These are phyloP conservation scores for Komagataea norvegica DNA, from an alignment of 1,139 yeast genomes.

Conservation along the genomic window DNA sequence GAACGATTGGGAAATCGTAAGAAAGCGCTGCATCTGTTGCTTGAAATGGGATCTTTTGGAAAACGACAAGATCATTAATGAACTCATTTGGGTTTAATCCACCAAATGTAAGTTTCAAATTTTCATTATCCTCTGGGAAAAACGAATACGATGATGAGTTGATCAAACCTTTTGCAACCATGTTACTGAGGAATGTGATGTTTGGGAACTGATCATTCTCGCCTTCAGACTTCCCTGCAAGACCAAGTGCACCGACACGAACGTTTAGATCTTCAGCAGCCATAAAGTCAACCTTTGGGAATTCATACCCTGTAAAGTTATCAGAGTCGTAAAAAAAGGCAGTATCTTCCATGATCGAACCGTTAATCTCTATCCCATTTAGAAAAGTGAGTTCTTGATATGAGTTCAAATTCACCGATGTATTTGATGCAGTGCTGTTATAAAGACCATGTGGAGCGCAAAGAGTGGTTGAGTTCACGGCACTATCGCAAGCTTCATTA, in stretches of 20 bases:
- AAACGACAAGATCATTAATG: slow-evolving; percentile 43
- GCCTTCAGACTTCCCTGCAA: slow-evolving; percentile 36
- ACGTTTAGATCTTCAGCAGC: slow-evolving; percentile 37
- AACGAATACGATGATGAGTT: slow-evolving; percentile 52
- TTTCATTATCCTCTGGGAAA: slow-evolving; percentile 34
- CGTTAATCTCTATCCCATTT: slow-evolving; percentile 20
- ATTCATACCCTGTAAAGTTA: slow-evolving; percentile 1
- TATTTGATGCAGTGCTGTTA: slow-evolving; percentile 7
- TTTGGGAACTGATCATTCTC: slow-evolving; percentile 7
- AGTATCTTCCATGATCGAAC: slow-evolving; percentile 15
- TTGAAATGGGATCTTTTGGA: slow-evolving; percentile 43
- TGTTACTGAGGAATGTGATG: slow-evolving; percentile 34
- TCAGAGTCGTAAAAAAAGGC: slow-evolving; percentile 1
- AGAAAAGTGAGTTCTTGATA: slow-evolving; percentile 13
- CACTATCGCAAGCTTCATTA: slow-evolving; percentile 8
- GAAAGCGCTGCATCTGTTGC: slow-evolving; percentile 31
- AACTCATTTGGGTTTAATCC: slow-evolving; percentile 46
- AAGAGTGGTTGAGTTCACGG: neutral
- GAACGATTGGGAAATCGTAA: slow-evolving; percentile 48
- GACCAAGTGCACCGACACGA: slow-evolving; percentile 53
- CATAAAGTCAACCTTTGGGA: slow-evolving; percentile 30
- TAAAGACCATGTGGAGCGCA: slow-evolving; percentile 19
- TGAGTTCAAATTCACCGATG: neutral
- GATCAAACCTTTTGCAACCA: slow-evolving; percentile 35
- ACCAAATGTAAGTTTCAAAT: slow-evolving; percentile 53